Evolutionary conservation across 441 rosid genomes (phyloP).

Genomic region (Cnidoscolus chayamansa): DNA sequence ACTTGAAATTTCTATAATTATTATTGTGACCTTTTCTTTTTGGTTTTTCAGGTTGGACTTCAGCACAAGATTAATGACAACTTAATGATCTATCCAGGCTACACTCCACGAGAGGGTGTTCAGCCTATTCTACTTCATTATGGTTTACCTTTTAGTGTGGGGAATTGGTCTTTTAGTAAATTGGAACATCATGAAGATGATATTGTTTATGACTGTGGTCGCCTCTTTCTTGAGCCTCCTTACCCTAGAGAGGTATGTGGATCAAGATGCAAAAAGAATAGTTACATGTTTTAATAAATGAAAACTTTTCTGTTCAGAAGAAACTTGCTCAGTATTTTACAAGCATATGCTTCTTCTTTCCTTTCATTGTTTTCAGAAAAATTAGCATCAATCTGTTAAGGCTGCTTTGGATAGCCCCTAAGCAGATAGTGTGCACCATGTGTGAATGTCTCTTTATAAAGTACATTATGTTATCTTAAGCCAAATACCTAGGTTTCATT

Average conservation of each 20-base stretch:
- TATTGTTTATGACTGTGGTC: slow-evolving; percentile 80
- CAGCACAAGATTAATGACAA: slow-evolving; percentile 81
- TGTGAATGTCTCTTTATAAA: background rate
- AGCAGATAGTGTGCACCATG: background rate
- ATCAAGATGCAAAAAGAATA: slow-evolving; percentile 13
- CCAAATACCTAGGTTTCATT: background rate
- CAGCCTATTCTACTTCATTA: slow-evolving; percentile 94
- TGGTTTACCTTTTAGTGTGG: slow-evolving; percentile 79
- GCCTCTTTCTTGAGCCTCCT: slow-evolving; percentile 97
- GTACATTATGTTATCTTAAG: background rate
- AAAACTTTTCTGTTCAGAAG: background rate
- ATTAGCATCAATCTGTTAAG: background rate
- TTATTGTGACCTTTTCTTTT: background rate
- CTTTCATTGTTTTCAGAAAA: background rate
- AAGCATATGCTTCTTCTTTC: background rate
- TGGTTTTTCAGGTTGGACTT: slow-evolving; percentile 74
- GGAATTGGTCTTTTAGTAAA: slow-evolving; percentile 97
- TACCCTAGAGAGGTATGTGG: slow-evolving; percentile 83
- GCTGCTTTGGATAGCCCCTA: background rate
- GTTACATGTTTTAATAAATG: background rate
- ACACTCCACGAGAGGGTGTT: slow-evolving; percentile 70
- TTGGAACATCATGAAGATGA: slow-evolving; percentile 85
- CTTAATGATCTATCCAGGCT: slow-evolving; percentile 96
- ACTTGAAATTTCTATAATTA: slow-evolving; percentile 5
- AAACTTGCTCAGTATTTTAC: slow-evolving; percentile 1